A percentile compares a stretch with the other conserved stretches of the same genome.
Conservation (phyloP, 495 filamentous ascomycete species). For the Podospora fimiseda region DNA sequence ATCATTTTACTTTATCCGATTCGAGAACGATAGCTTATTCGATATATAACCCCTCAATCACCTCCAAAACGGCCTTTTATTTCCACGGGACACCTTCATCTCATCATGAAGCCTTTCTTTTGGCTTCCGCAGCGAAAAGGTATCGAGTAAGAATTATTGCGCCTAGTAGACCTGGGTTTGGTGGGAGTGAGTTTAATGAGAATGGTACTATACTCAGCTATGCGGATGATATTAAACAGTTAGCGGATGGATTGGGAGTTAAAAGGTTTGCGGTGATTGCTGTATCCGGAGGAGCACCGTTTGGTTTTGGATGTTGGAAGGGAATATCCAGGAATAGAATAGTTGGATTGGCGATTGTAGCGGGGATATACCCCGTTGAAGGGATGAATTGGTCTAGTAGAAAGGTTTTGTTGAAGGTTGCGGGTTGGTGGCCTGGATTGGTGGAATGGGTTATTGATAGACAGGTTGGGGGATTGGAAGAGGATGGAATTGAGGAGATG, state of each 20-base stretch:
- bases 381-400: conserved; percentile 3
- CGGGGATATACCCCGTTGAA: not conserved
- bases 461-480: not conserved
- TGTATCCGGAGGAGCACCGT: conserved; percentile 2
- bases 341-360: not conserved
- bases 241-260: not conserved
- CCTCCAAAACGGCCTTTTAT: not conserved
- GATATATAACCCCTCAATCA: not conserved
- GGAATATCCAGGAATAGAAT: not conserved
- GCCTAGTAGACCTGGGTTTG: not conserved
- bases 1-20: not conserved
- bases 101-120: conserved; percentile 3
- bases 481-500: conserved; percentile 5
- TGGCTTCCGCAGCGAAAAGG: not conserved
- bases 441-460: conserved; percentile 3
- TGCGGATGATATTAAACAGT: not conserved
- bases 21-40: not conserved
- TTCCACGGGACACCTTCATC: conserved; percentile 5
- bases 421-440: not conserved
- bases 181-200: not conserved
- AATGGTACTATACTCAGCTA: not conserved
- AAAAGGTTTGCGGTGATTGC: not conserved
- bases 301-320: not conserved
- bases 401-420: not conserved
- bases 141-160: conserved; percentile 1